A percentile compares a stretch with the other conserved stretches of the same genome.
phyloP scores from a whole-genome alignment of 2,329 filamentous ascomycete genomes.

The Dothideomycetidae sp. region DNA sequence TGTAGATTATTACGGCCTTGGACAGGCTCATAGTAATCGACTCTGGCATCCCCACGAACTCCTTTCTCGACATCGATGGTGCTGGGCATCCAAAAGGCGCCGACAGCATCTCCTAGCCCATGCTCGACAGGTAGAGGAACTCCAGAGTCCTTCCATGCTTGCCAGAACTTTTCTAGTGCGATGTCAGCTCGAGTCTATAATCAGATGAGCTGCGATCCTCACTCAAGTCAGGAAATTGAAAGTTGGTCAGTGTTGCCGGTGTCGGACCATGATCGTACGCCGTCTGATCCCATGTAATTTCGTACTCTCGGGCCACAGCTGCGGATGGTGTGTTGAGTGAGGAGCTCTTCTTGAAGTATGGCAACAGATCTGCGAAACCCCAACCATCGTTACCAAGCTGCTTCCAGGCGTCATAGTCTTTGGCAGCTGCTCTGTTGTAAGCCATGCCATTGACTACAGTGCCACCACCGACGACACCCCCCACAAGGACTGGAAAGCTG shows the following conservation, averaged over 20 bases:
- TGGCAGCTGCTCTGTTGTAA: conserved; percentile 12
- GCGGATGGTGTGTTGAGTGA: conserved; percentile 13
- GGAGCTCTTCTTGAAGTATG: conserved; percentile 18
- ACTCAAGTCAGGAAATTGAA: conserved; percentile 15
- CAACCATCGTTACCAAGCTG: not conserved
- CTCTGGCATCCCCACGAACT: conserved; percentile 23
- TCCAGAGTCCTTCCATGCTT: conserved; percentile 12
- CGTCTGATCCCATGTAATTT: conserved; percentile 12
- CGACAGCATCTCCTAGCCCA: conserved; percentile 18
- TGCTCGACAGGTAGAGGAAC: conserved; percentile 14
- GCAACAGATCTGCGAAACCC: conserved; percentile 8
- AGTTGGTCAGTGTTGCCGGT: conserved; percentile 13
- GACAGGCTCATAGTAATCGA: conserved; percentile 21
- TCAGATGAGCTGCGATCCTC: too few species aligned
- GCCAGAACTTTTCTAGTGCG: conserved; percentile 12
- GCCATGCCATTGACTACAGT: conserved; percentile 9
- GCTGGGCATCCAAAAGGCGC: conserved; percentile 25
- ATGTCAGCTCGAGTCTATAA: not conserved
- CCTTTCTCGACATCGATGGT: conserved; percentile 22
- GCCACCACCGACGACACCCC: conserved; percentile 9
- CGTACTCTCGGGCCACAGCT: conserved; percentile 14
- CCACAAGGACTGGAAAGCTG: conserved; percentile 9
- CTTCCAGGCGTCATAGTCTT: conserved; percentile 14
- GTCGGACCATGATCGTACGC: conserved; percentile 15
- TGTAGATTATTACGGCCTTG: conserved; percentile 21